Base-by-base conservation (phyloP, 768 basidiomycete genomes). In the Dacryopinax spathularia region DNA sequence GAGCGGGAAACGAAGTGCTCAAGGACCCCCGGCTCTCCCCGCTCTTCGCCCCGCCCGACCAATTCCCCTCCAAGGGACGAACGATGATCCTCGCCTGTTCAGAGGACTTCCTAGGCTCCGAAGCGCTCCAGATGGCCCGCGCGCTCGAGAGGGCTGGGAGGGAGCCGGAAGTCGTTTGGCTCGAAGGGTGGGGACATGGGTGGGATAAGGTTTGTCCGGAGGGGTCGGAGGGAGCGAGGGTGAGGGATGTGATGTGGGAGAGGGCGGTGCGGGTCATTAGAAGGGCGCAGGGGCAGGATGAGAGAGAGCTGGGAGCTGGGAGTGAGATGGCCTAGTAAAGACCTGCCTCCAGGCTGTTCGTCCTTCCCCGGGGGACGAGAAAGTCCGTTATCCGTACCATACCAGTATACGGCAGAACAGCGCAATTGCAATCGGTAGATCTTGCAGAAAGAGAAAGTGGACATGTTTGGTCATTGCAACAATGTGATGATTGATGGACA, bases 141-240 rank as follows among this genome's bases (percentile, higher is more conserved):
- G 39, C 16, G 39, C 39, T 41, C 7, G 39, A 41, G 39, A 22
- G 18, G 39, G 22, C 6, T 15, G 39, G 39, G 39, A 41, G 39
- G 39, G 7, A 6, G 39, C 7, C 18, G 39, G 68, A 67, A 4
- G 18, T 27, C 16, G 68, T 68, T 41, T 56, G 63, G 25, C 64
- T 68, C 44, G 34, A 62, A 31, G 60, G 64, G 18, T 62, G 67
- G 34, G 68, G 65, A 34, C 68, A 68, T 65, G 68, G 48, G 33
- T 67, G 65, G 33, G 66, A 67, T 37, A 37, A 48, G 9, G 62
- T 64, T 29, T 65, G 65, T 20, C 34, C 29, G 25, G 59, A 64
- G 15, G 33, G 34, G 44, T 35, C 63, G 15, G 44, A 64, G 61
- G 31, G 56, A 18, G 36, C 33, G 34, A 39, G 37, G 65, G 63